Base-by-base conservation (phyloP, 2,329 filamentous ascomycete species). In the Achaetomium macrosporum region DNA sequence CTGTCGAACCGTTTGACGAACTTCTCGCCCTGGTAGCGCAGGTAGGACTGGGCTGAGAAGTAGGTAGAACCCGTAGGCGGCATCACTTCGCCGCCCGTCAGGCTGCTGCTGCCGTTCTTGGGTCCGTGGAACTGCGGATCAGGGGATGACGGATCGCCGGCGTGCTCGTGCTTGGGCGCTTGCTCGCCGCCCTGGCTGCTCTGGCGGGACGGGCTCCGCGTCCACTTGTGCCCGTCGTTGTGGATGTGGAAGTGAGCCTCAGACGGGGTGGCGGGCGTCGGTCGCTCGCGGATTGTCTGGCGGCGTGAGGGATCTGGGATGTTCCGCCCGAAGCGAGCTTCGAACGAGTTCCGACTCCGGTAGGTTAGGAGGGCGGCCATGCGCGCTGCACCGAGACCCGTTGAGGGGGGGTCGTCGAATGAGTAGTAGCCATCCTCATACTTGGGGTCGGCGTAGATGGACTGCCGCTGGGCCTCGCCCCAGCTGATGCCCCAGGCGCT, bases 281-380 rank as follows among this genome's bases (percentile, higher is more conserved):
- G 76, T 8, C 76, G 73, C 54, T 85, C 86, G 58, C 88, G 87
- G 64, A 95, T 95, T 42, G 85, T 90, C 68, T 95, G 90, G 52
- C 84, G 81, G 66, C 86, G 88, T 6, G 87, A 86, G 0, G 90
- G 83, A 65, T 97, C 90, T 0, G 91, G 91, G 2, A 83, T 92
- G 68, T 96, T 97, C 54, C 93, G 83, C 16, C 93, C 93, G 66
- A 99, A 99, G 5, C 93, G 84, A 16, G 90, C 83, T 73, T 99
- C 93, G 62, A 99, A 99, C 0, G 93, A 97, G 71, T 99, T 92
- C 47, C 93, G 88, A 67, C 90, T 96, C 61, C 93, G 84, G 72
- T 99, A 99, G 7, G 93, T 99, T 63, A 99, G 76, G 36, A 99
- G 81, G 1, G 93, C 93, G 53, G 91, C 90, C 93, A 99, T 99